Conservation (phyloP, 2,329 filamentous ascomycete species). For the Hypoxylon sp. region DNA sequence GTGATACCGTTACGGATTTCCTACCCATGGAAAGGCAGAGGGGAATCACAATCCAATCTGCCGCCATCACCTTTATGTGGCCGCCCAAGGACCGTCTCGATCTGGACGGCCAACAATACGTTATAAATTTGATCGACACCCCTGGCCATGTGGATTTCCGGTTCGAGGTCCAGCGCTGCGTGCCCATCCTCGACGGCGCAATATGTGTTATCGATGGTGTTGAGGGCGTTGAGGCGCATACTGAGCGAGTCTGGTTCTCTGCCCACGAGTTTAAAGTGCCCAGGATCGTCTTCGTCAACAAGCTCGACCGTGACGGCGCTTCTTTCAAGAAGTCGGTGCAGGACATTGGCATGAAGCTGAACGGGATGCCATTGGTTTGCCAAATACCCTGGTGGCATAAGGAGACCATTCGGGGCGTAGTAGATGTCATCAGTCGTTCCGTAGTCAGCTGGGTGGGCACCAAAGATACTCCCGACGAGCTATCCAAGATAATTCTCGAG, state of each 20-base stretch:
- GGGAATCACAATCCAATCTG: slow-evolving; percentile 97
- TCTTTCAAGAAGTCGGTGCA: slow-evolving; percentile 84
- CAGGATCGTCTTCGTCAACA: slow-evolving; percentile 82
- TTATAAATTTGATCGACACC: slow-evolving; percentile 92
- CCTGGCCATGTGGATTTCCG: slow-evolving; percentile 97
- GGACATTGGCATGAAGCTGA: slow-evolving; percentile 81
- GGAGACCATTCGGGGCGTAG: slow-evolving; percentile 81
- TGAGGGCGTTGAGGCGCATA: slow-evolving; percentile 94
- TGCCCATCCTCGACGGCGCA: slow-evolving; percentile 86
- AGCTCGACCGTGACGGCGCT: slow-evolving; percentile 83
- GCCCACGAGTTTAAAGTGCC: slow-evolving; percentile 87
- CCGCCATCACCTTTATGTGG: slow-evolving; percentile 95
- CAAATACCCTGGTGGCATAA: slow-evolving; percentile 95
- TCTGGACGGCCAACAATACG: slow-evolving; percentile 46
- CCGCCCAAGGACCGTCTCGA: slow-evolving; percentile 59
- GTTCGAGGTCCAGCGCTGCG: slow-evolving; percentile 91
- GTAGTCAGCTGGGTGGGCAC: slow-evolving; percentile 75
- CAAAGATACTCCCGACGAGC: slow-evolving; percentile 46
- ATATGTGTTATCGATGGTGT: slow-evolving; percentile 94
- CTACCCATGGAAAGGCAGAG: slow-evolving; percentile 89
- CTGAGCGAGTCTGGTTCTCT: slow-evolving; percentile 94
- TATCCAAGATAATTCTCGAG: slow-evolving; percentile 62
- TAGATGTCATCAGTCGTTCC: slow-evolving; percentile 79
- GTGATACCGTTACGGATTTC: slow-evolving; percentile 97
- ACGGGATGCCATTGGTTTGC: slow-evolving; percentile 87